Conservation (phyloP, 2,329 filamentous ascomycete genomes). For the Neurospora sp. region DNA sequence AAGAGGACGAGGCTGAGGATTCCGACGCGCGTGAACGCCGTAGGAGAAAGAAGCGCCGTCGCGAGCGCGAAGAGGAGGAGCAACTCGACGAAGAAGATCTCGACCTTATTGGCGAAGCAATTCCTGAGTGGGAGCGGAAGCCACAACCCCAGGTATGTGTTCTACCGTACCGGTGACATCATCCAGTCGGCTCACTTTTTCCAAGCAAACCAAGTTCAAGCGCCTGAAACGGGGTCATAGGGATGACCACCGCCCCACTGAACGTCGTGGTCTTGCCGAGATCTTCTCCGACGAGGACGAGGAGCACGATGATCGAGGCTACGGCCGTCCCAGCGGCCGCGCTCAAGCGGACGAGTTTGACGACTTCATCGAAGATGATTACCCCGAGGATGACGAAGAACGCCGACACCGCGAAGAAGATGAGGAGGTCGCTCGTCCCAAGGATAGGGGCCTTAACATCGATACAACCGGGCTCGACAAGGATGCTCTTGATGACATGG, state of each 20-base stretch:
- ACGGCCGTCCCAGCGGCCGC: constrained; percentile 44
- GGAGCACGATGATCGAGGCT: constrained; percentile 43
- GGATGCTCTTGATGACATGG: constrained; percentile 89
- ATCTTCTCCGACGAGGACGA: constrained; percentile 94
- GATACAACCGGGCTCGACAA: constrained; percentile 83
- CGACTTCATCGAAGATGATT: constrained; percentile 96
- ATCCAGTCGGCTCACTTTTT: constrained; percentile 1
- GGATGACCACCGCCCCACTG: constrained; percentile 52
- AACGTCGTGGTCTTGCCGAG: constrained; percentile 68
- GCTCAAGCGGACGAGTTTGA: constrained; percentile 70
- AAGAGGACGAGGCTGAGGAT: constrained; percentile 59
- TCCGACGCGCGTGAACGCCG: constrained; percentile 46
- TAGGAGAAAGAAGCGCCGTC: constrained; percentile 64
- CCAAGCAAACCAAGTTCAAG: constrained; percentile 74
- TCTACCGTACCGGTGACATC: neutral
- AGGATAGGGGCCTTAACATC: constrained; percentile 57
- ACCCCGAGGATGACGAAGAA: constrained; percentile 76
- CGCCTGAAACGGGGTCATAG: constrained; percentile 87
- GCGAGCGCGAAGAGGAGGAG: constrained; percentile 74
- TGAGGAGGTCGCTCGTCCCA: constrained; percentile 75
- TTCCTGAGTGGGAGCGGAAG: constrained; percentile 58
- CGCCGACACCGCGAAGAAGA: constrained; percentile 70
- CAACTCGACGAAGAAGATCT: constrained; percentile 93
- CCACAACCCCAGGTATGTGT: constrained; percentile 56
- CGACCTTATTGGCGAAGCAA: constrained; percentile 81